Percentiles rank a stretch among this genome's conserved stretches.
phyloP scores from a whole-genome alignment of 306 rosid species.

The Potentilla sterilis region DNA sequence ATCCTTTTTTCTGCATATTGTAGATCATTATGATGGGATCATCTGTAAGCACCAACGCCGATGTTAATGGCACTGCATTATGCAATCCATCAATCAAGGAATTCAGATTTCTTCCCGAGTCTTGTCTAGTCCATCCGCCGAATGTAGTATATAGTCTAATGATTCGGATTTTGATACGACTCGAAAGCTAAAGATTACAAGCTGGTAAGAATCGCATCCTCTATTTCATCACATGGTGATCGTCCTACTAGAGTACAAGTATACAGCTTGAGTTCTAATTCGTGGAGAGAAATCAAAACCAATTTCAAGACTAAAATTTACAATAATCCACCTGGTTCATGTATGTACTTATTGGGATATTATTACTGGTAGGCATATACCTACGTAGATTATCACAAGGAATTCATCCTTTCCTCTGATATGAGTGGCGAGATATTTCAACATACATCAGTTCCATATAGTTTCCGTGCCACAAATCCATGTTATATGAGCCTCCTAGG shows the following conservation, averaged over 20 bases:
- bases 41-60: not conserved
- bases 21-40: not conserved
- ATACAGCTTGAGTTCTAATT: not conserved
- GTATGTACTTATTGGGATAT: not conserved
- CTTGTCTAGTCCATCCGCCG: not conserved
- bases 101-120: not conserved
- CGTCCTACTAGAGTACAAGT: not conserved
- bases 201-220: not conserved
- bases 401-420: not conserved
- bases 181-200: not conserved
- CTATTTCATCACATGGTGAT: not conserved
- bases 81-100: constrained; percentile 2
- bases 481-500: not conserved
- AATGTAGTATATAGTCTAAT: not conserved
- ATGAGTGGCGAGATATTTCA: not conserved
- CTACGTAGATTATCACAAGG: not conserved
- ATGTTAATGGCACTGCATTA: not conserved
- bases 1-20: not conserved
- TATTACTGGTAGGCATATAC: not conserved
- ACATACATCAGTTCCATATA: not conserved
- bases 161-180: not conserved
- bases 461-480: not conserved
- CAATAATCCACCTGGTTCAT: not conserved
- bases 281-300: not conserved
- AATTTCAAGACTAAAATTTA: not conserved